phyloP scores from a whole-genome alignment of 495 filamentous ascomycete genomes.

The Cladorrhinum samala region DNA sequence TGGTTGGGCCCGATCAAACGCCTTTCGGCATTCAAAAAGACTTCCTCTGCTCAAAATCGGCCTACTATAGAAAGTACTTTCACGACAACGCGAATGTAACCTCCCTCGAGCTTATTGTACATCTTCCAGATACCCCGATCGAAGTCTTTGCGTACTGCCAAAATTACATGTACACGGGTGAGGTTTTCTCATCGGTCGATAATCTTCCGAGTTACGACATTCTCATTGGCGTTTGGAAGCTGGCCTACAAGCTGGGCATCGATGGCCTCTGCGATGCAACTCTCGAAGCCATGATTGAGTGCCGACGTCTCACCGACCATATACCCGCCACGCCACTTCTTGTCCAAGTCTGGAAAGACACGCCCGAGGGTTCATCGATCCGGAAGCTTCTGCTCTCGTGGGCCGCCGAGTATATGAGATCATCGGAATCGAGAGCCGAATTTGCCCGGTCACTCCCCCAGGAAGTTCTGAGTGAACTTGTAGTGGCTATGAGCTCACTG shows the following conservation, averaged over 20 bases:
- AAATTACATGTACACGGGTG: conserved; percentile 46
- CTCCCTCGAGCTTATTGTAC: conserved; percentile 41
- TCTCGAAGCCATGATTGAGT: conserved; percentile 47
- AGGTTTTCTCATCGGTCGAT: conserved; percentile 33
- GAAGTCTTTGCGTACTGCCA: conserved; percentile 47
- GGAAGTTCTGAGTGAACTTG: conserved; percentile 49
- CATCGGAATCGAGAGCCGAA: conserved; percentile 41
- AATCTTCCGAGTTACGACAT: conserved; percentile 42
- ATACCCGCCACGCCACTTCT: conserved; percentile 49
- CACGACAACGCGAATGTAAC: conserved; percentile 22
- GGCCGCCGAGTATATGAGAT: conserved; percentile 52
- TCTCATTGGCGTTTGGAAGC: conserved; percentile 47
- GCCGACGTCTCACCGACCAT: conserved; percentile 37
- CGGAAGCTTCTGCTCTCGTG: conserved; percentile 48
- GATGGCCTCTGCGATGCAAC: conserved; percentile 46
- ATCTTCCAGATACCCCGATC: conserved; percentile 37
- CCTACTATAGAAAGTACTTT: conserved; percentile 40
- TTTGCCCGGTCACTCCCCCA: conserved; percentile 49
- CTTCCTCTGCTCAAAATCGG: conserved; percentile 45
- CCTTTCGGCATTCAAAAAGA: conserved; percentile 53
- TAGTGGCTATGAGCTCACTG: conserved; percentile 49
- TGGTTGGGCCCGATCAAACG: conserved; percentile 43
- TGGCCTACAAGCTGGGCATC: conserved; percentile 44
- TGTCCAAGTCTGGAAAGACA: conserved; percentile 50
- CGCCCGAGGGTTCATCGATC: conserved; percentile 48